These are phyloP conservation scores for Termitomyces sp. DNA, from an alignment of 768 basidiomycete genomes.

Conservation along the genomic window DNA sequence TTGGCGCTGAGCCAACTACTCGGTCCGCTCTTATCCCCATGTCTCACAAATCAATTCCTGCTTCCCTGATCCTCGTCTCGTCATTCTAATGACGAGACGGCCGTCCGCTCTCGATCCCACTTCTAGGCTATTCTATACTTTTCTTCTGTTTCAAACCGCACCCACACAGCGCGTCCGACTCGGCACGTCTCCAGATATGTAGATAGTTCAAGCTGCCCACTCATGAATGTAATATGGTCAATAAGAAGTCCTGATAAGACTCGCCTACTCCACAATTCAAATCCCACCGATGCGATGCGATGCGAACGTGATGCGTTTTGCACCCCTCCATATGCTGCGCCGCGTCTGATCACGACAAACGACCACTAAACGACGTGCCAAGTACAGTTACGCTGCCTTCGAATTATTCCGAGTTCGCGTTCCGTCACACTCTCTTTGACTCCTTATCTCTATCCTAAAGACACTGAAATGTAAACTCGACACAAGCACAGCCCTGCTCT, in stretches of 20 bases:
- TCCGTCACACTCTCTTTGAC: too few relatives aligned
- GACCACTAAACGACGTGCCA: not conserved
- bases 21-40: not conserved
- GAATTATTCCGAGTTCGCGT: not conserved
- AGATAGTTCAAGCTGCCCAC: not conserved
- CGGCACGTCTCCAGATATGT: not conserved
- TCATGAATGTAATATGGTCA: not conserved
- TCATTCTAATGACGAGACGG: not conserved
- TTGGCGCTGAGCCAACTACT: not conserved
- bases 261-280: not conserved
- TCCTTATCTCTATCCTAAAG: too few relatives aligned
- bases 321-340: not conserved
- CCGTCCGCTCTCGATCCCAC: not conserved
- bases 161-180: not conserved
- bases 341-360: not conserved
- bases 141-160: not conserved
- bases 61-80: not conserved
- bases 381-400: not conserved
- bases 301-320: too few relatives aligned
- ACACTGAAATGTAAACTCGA: too few relatives aligned
- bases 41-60: not conserved
- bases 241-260: not conserved
- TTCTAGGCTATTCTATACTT: not conserved
- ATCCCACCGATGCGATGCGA: not conserved
- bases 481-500: too few relatives aligned